Evolutionary conservation across 2,329 filamentous ascomycete species (phyloP), one percentile per base, ranked within the genome.

Genomic region (Verticillium nonalfalfae): DNA sequence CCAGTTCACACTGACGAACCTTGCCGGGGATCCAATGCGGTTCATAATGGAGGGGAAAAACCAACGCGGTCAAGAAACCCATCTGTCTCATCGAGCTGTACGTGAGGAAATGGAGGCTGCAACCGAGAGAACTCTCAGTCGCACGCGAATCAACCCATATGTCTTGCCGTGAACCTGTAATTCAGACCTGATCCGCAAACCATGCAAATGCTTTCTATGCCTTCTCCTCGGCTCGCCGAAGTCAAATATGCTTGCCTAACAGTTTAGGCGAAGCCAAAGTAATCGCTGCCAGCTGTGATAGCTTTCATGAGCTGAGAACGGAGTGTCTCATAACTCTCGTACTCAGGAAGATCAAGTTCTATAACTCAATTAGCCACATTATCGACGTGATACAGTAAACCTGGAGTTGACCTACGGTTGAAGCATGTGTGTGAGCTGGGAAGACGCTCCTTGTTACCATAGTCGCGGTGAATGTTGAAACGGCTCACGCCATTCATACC

Each of bases 391-490:
- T 13, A 9, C 26, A 39, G 21, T 1, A 35, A 10, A 50, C 31
- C 60, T 56, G 39, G 40, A 15, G 31, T 50, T 59, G 64, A 90
- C 91, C 90, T 86, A 97, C 93, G 95, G 75, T 99, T 99, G 80
- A 99, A 99, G 82, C 95, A 99, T 66, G 95, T 99, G 76, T 99
- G 96, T 69, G 93, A 97, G 70, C 91, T 96, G 61, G 95, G 95
- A 66, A 99, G 83, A 67, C 95, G 90, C 72, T 97, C 91, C 78
- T 97, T 98, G 81, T 90, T 94, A 69, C 94, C 93, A 77, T 96
- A 97, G 76, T 98, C 95, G 66, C 95, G 92, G 74, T 99, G 95
- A 65, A 99, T 98, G 75, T 98, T 99, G 87, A 99, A 99, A 66
- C 92, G 89, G 76, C 90, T 97, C 74, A 98, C 89, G 45, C 95